Evolutionary conservation across 139 green algal genomes (phyloP), one percentile per base, ranked within the genome.

Genomic region (Haematococcus sp.): DNA sequence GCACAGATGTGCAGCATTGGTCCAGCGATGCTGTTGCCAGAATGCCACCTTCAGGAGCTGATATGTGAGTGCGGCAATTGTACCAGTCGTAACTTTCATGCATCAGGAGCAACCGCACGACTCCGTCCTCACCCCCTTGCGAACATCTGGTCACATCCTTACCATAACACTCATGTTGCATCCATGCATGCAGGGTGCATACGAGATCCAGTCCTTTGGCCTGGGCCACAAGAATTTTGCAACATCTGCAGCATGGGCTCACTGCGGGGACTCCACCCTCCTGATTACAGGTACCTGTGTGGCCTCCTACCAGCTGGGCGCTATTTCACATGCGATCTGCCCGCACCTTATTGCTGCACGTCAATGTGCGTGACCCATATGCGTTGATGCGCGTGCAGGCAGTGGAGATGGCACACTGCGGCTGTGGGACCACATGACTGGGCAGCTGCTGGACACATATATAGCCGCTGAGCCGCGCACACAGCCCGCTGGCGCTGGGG

Each of bases 201-300:
- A 87, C 59, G 88, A 94, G 43, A 94, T 97, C 68, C 89, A 97
- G 83, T 82, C 46, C 71, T 94, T 90, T 71, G 97, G 92, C 84
- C 68, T 97, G 17, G 92, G 92, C 30, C 92, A 97, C 86, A 84
- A 73, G 7, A 66, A 78, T 11, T 96, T 91, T 76, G 91, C 93
- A 2, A 86, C 84, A 0, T 84, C 73, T 49, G 70, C 70, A 4
- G 77, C 84, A 1, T 96, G 91, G 63, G 74, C 91, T 11, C 15
- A 27, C 9, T n/a, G 49, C 40, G 70, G 74, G 28, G 40, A 34
- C 4, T 33, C 22, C 3, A 33, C 65, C 19, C 72, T 89, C 7
- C 40, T 49, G 7, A 49, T 49, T 11, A 49, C 40, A 49, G 40
- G 40, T 49, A 11, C 40, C 40, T 11, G 7, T 19, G 7, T 49